These are phyloP conservation scores for Trichoderma sp. DNA, from an alignment of 2,329 filamentous ascomycete genomes.

Conservation along the genomic window DNA sequence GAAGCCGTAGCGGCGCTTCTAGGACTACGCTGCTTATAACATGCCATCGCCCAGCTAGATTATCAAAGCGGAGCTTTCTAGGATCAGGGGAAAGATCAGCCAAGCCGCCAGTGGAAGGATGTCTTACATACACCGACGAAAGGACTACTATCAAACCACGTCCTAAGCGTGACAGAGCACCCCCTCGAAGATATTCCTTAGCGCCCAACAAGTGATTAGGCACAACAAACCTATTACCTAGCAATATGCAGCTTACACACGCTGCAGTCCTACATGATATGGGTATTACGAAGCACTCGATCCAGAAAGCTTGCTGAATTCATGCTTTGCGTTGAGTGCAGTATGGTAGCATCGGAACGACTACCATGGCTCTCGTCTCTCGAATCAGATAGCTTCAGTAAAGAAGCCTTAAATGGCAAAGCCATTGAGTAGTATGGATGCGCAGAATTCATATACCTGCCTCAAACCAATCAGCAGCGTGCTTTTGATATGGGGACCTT, in stretches of 20 bases:
- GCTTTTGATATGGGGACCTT: neutral
- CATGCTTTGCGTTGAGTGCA: neutral
- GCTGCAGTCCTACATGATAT: neutral
- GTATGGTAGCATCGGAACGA: neutral
- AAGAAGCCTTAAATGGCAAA: neutral
- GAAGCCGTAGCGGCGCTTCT: neutral
- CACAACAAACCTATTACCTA: neutral
- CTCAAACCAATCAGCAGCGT: neutral
- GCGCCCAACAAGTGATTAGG: slow-evolving; percentile 1
- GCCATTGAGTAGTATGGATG: neutral
- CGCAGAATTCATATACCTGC: neutral
- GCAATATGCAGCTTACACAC: neutral
- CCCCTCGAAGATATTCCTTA: slow-evolving; percentile 8
- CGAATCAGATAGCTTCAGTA: neutral
- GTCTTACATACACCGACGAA: slow-evolving; percentile 15
- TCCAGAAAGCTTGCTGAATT: neutral
- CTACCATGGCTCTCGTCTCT: neutral
- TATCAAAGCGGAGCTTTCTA: slow-evolving; percentile 6
- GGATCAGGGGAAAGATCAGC: slow-evolving; percentile 9
- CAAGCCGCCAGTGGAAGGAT: slow-evolving; percentile 16
- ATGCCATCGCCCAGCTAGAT: neutral
- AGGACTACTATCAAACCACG: slow-evolving; percentile 10
- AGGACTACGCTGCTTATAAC: neutral
- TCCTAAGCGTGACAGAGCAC: neutral
- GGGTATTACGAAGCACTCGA: neutral